Base-by-base conservation (phyloP, 1,284 basidiomycete genomes). In the Moesziomyces parantarcticus region DNA sequence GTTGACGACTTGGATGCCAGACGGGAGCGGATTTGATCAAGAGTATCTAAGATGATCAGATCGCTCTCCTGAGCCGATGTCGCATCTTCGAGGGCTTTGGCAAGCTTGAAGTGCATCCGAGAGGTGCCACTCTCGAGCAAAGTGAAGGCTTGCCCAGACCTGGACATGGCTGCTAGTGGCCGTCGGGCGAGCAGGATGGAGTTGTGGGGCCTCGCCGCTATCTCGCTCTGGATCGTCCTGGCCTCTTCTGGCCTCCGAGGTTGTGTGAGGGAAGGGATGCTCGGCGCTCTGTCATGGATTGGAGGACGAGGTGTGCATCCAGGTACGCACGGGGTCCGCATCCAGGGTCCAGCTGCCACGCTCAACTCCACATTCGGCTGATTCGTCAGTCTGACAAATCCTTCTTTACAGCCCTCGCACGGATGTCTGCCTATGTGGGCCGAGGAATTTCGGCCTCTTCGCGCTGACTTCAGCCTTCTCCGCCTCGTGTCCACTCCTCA, bases 71-170 rank as follows among this genome's bases (percentile, higher is more conserved):
- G 16, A 29, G 45, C 3, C 1, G 52, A 47, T 8, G 26, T 23
- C 3, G 58, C 49, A 42, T 67, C 64, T 34, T 76, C 75, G 20
- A 76, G 58, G 7, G 43, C 48, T 39, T 75, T 76, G 29, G 64
- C 62, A 16, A 76, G 63, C 50, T 66, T 69, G 58, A 76, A 76
- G 67, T 76, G 75, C 16, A 51, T 36, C 0, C 75, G 66, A 23
- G 71, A 57, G 43, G 75, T 61, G 48, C 66, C 66, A 34, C 66
- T 71, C 46, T 76, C 75, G 21, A 76, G 65, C 54, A 76, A 26
- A 16, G 75, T 75, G 60, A 74, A 72, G 3, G 51, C 44, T 21
- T 51, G 50, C 20, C 50, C 49, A 1, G 59, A 34, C n/a, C 39
- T 39, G 21, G 65, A 47, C 65, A 68, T 68, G 46, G 2, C 41